These are phyloP conservation scores for Podila epicladia DNA, from an alignment of 192 early-diverging fungal species.

Conservation along the genomic window DNA sequence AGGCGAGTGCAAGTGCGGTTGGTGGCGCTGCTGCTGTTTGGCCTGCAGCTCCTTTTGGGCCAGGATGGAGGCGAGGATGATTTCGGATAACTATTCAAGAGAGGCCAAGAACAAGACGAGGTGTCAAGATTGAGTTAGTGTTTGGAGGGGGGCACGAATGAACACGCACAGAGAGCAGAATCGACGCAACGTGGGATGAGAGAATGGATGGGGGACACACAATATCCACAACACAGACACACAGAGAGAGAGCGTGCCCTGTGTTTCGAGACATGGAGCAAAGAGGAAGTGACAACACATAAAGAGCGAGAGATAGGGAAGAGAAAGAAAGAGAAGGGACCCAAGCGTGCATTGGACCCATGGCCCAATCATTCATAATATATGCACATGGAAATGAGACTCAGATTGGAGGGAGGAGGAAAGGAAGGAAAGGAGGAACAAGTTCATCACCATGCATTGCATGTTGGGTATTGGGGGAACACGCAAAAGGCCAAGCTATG, in stretches of 20 bases:
- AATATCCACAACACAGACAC: no score
- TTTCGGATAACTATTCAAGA: slow-evolving; percentile 53
- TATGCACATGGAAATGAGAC: not conserved
- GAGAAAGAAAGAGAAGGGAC: slow-evolving; percentile 5
- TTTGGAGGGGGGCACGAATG: not conserved
- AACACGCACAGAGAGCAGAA: not conserved
- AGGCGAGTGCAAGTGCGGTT: slow-evolving; percentile 11
- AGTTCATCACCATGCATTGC: not conserved
- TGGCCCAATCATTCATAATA: not conserved
- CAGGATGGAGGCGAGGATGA: slow-evolving; percentile 42
- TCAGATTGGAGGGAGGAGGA: not conserved
- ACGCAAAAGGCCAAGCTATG: no score
- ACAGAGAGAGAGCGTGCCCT: not conserved
- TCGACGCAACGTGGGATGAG: not conserved
- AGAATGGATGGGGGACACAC: no score
- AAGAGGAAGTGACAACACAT: not conserved
- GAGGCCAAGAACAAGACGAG: not conserved
- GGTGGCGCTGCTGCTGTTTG: slow-evolving; percentile 16
- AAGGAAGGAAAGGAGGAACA: not conserved
- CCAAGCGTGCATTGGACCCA: slow-evolving; percentile 10
- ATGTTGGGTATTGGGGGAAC: not conserved
- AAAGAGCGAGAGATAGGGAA: not conserved
- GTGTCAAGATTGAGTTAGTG: not conserved
- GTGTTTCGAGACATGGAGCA: not conserved
- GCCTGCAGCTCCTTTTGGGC: slow-evolving; percentile 44